Conservation (phyloP, 2,329 filamentous ascomycete species). For the Calonectria honghensis region DNA sequence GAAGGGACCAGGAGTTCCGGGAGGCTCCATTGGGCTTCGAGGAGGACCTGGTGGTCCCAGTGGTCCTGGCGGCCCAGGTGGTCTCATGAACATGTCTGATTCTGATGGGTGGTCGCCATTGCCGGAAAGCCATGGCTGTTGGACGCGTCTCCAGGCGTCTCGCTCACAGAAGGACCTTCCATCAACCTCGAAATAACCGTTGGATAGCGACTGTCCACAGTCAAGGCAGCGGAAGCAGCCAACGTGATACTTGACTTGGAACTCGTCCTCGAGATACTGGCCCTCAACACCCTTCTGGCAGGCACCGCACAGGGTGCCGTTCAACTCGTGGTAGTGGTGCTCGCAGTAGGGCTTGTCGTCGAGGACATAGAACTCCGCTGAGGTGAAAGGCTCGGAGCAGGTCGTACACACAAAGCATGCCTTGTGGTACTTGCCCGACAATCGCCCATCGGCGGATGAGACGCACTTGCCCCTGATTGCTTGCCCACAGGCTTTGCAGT, state of each 20-base stretch:
- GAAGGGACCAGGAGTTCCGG: neutral
- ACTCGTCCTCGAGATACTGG: constrained; percentile 90
- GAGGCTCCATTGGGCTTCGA: constrained; percentile 15
- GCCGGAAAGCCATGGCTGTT: constrained; percentile 53
- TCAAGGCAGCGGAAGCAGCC: constrained; percentile 89
- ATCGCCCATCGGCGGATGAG: constrained; percentile 91
- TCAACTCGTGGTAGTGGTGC: constrained; percentile 93
- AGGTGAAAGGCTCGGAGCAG: constrained; percentile 87
- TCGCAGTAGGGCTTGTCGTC: constrained; percentile 92
- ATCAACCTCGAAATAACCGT: constrained; percentile 94
- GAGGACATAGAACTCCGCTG: constrained; percentile 93
- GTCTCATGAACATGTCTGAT: constrained; percentile 44
- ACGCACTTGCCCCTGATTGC: constrained; percentile 93
- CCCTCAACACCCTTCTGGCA: constrained; percentile 94
- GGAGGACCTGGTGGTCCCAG: constrained; percentile 31
- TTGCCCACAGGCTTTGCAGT: constrained; percentile 87
- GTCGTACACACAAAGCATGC: constrained; percentile 94
- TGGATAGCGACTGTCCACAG: constrained; percentile 82
- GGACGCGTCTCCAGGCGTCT: constrained; percentile 80
- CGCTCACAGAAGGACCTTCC: constrained; percentile 89
- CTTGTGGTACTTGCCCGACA: constrained; percentile 96
- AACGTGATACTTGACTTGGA: constrained; percentile 87
- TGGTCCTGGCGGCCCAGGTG: constrained; percentile 40
- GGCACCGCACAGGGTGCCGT: constrained; percentile 87
- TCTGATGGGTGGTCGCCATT: constrained; percentile 30